Conservation (phyloP, 495 filamentous ascomycete species). For the Chaetomium cochliodes region DNA sequence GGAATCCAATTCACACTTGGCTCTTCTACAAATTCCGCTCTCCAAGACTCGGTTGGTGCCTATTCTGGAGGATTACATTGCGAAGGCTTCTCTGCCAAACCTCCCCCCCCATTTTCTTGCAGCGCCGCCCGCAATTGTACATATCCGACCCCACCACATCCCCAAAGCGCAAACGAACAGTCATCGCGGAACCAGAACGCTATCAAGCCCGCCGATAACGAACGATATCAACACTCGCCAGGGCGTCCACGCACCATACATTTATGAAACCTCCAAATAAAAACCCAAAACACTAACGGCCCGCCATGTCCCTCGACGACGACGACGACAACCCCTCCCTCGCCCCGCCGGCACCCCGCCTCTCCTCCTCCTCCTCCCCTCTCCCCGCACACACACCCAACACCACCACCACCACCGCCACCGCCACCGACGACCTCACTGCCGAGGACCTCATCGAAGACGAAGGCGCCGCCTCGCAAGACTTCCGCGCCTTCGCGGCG, state of each 20-base stretch:
- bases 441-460: conserved; percentile 62
- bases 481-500: conserved; percentile 57
- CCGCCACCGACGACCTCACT: conserved; percentile 29
- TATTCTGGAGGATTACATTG: no score
- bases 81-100: no score
- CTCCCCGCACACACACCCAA: neutral
- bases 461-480: conserved; percentile 62
- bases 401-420: conserved; percentile 8
- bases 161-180: no score
- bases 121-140: no score
- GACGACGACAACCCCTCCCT: conserved; percentile 43
- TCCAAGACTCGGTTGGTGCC: no score
- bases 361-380: conserved; percentile 4
- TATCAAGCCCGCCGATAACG: no score
- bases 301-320: conserved; percentile 46
- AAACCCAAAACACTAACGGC: neutral
- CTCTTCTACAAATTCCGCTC: no score
- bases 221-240: no score
- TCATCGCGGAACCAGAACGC: no score
- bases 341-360: neutral
- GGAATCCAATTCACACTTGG: no score
- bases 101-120: no score
- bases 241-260: neutral
- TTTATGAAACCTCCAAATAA: neutral
- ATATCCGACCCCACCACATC: no score